Conservation (phyloP, 1,284 basidiomycete species). For the Dichomitus squalens region DNA sequence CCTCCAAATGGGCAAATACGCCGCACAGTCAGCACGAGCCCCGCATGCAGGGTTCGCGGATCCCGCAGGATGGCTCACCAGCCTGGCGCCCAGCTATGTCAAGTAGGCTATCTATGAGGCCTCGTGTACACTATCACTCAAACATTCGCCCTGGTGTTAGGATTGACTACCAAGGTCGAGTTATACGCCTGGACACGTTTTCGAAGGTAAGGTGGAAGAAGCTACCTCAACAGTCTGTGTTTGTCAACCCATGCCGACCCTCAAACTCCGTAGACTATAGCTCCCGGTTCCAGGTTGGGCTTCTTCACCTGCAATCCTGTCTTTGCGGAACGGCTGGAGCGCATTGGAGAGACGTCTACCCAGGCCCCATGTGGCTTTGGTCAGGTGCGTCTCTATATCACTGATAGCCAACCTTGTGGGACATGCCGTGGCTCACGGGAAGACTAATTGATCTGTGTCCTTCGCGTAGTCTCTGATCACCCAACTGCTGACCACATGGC, state of each 20-base stretch:
- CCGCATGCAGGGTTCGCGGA: conserved; percentile 28
- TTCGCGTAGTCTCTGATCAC: conserved; percentile 55
- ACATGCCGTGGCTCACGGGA: neutral
- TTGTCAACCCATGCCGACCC: neutral
- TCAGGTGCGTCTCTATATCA: conserved; percentile 42
- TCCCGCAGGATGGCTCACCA: conserved; percentile 49
- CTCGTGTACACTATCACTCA: conserved; percentile 4
- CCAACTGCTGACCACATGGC: conserved; percentile 67
- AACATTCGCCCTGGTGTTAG: conserved; percentile 30
- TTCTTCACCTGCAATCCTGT: conserved; percentile 77
- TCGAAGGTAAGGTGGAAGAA: conserved; percentile 57
- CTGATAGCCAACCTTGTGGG: neutral
- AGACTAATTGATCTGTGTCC: neutral
- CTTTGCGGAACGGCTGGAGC: conserved; percentile 76
- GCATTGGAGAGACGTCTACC: conserved; percentile 72
- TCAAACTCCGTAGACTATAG: conserved; percentile 51
- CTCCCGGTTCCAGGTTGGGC: conserved; percentile 77
- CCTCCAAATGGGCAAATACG: conserved; percentile 62
- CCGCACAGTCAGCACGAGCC: conserved; percentile 45
- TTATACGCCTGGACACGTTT: conserved; percentile 80
- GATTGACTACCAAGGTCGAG: conserved; percentile 77
- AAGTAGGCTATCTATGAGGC: conserved; percentile 41
- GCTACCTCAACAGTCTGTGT: neutral
- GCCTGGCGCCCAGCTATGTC: conserved; percentile 71
- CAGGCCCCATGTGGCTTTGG: conserved; percentile 78